These are phyloP conservation scores for Metschnikowia peoriensis DNA, from an alignment of 805 yeast species.

Conservation along the genomic window DNA sequence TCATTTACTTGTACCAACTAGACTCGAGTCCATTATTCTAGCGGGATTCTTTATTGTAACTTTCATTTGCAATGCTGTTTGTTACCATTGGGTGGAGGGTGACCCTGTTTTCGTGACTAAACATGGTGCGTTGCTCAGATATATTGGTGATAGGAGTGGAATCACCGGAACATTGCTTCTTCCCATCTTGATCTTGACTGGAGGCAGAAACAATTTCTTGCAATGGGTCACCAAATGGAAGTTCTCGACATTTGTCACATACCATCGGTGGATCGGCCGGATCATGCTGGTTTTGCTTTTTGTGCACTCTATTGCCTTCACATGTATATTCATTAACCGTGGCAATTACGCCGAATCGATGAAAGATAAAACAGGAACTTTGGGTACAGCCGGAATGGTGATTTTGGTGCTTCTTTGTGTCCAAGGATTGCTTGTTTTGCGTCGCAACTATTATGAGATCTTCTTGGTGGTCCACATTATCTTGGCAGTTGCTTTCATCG, in stretches of 20 bases:
- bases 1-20: conserved; percentile 27
- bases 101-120: conserved; percentile 34
- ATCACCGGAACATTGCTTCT: conserved; percentile 17
- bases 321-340: conserved; percentile 1
- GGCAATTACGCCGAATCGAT: conserved; percentile 6
- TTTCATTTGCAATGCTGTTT: conserved; percentile 12
- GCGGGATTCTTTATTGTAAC: conserved; percentile 20
- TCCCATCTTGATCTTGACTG: conserved; percentile 18
- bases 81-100: conserved; percentile 24
- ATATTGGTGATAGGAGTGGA: conserved; percentile 17
- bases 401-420: conserved; percentile 15
- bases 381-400: conserved; percentile 14
- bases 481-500: conserved; percentile 15
- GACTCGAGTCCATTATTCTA: conserved; percentile 24
- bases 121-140: conserved; percentile 9
- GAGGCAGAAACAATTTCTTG: conserved; percentile 20
- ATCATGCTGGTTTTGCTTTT: conserved; percentile 17
- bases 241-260: conserved; percentile 16
- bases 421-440: conserved; percentile 17
- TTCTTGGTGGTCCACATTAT: conserved; percentile 19
- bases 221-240: conserved; percentile 22
- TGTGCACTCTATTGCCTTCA: conserved; percentile 16
- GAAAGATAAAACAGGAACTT: conserved; percentile 10
- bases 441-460: conserved; percentile 16
- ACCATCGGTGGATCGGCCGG: conserved; percentile 21